phyloP scores from a whole-genome alignment of 1,139 yeast species.

The Nakaseomyces bracarensis region DNA sequence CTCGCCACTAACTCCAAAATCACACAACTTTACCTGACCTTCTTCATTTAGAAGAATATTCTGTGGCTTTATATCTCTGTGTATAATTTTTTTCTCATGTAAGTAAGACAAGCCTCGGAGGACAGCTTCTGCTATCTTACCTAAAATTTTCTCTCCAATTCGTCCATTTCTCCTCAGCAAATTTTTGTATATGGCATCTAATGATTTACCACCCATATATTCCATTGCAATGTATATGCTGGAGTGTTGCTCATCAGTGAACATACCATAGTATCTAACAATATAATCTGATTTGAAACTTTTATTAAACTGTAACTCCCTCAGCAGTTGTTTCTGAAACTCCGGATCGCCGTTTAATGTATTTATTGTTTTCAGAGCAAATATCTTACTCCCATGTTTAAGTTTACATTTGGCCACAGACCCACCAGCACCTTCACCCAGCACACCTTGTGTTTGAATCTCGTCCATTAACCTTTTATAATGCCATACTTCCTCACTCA shows the following conservation, averaged over 20 bases:
- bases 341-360: constrained; percentile 75
- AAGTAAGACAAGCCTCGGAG: constrained; percentile 76
- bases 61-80: constrained; percentile 89
- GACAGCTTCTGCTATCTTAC: constrained; percentile 81
- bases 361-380: constrained; percentile 74
- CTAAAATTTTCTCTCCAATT: constrained; percentile 85
- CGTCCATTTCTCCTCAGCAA: constrained; percentile 63
- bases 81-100: constrained; percentile 81
- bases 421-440: constrained; percentile 97
- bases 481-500: constrained; percentile 77
- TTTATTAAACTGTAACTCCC: constrained; percentile 84
- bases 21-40: constrained; percentile 89
- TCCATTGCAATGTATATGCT: constrained; percentile 92
- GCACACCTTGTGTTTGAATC: constrained; percentile 52
- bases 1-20: constrained; percentile 97
- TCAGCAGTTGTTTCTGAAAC: constrained; percentile 67
- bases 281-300: constrained; percentile 76
- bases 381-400: constrained; percentile 46
- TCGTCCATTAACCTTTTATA: constrained; percentile 47
- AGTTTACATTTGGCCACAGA: constrained; percentile 71
- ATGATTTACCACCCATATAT: constrained; percentile 85
- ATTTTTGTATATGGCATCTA: constrained; percentile 80
- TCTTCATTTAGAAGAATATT: constrained; percentile 65
- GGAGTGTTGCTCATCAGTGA: constrained; percentile 64
- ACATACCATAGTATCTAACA: constrained; percentile 88